Evolutionary conservation across 495 filamentous ascomycete genomes (phyloP).

Genomic region (Neurospora cerealis): DNA sequence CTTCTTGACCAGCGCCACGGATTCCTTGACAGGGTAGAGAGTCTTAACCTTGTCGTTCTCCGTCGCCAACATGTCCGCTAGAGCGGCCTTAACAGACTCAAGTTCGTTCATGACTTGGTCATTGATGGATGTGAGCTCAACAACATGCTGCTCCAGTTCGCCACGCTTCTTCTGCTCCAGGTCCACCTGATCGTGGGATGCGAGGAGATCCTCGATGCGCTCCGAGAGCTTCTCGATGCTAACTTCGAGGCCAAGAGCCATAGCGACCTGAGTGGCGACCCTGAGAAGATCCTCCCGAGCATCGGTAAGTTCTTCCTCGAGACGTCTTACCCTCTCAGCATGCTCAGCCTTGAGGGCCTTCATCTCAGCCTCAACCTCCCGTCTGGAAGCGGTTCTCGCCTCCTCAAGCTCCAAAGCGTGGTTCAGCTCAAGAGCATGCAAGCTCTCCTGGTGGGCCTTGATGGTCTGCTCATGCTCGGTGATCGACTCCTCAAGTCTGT

Average conservation of each 20-base stretch:
- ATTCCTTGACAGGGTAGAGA: constrained; percentile 50
- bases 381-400: constrained; percentile 27
- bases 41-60: constrained; percentile 34
- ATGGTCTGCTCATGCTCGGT: constrained; percentile 39
- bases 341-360: constrained; percentile 43
- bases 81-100: constrained; percentile 35
- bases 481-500: constrained; percentile 50
- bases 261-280: constrained; percentile 46
- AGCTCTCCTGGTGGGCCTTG: constrained; percentile 36
- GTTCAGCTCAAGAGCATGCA: constrained; percentile 33
- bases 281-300: constrained; percentile 60
- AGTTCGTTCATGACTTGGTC: constrained; percentile 47
- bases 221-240: constrained; percentile 45
- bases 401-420: constrained; percentile 42
- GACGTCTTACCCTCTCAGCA: constrained; percentile 44
- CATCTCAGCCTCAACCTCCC: constrained; percentile 34
- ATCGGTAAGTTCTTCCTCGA: constrained; percentile 61
- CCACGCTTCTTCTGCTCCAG: constrained; percentile 47
- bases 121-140: constrained; percentile 43
- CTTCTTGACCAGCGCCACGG: constrained; percentile 63
- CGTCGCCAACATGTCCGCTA: constrained; percentile 34
- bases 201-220: constrained; percentile 41
- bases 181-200: constrained; percentile 35
- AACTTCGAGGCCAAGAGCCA: constrained; percentile 42
- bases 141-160: constrained; percentile 37